Percentiles rank a stretch among this genome's conserved stretches.
Evolutionary conservation across 2,329 filamentous ascomycete species (phyloP).

Genomic region (Diaporthe amygdali): DNA sequence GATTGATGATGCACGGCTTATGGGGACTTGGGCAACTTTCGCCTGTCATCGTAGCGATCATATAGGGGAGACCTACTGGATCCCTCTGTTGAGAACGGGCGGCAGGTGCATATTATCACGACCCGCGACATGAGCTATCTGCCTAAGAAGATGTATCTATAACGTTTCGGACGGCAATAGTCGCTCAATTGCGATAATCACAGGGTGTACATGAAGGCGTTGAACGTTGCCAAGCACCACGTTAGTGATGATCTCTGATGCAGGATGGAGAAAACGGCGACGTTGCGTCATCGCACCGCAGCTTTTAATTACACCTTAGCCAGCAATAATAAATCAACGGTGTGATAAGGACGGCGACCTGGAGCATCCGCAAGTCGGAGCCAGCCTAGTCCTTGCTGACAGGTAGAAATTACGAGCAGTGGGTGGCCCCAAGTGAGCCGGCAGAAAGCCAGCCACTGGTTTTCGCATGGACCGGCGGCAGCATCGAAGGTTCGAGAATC

Average conservation of each 20-base stretch:
- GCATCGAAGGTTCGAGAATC: conserved; percentile 54
- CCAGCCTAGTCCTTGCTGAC: not conserved
- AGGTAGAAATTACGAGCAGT: not conserved
- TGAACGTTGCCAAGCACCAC: not conserved
- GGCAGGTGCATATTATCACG: no score
- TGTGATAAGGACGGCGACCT: not conserved
- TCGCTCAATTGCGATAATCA: not conserved
- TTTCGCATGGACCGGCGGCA: conserved; percentile 28
- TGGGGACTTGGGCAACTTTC: not conserved
- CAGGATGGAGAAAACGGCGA: no score
- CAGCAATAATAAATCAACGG: not conserved
- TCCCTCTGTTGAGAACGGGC: no score
- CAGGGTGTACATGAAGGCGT: no score
- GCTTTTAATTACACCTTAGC: not conserved
- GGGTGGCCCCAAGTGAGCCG: not conserved
- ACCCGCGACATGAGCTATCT: not conserved
- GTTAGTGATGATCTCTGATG: not conserved
- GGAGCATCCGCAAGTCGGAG: not conserved
- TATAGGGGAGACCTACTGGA: not conserved
- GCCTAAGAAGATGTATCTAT: not conserved
- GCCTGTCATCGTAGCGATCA: not conserved
- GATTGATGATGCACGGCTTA: not conserved
- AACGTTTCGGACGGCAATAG: not conserved
- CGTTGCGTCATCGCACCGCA: not conserved
- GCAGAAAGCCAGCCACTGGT: conserved; percentile 23